Evolutionary conservation across 129 eudicot genomes (phyloP).

Genomic region (Escallonia rubra): DNA sequence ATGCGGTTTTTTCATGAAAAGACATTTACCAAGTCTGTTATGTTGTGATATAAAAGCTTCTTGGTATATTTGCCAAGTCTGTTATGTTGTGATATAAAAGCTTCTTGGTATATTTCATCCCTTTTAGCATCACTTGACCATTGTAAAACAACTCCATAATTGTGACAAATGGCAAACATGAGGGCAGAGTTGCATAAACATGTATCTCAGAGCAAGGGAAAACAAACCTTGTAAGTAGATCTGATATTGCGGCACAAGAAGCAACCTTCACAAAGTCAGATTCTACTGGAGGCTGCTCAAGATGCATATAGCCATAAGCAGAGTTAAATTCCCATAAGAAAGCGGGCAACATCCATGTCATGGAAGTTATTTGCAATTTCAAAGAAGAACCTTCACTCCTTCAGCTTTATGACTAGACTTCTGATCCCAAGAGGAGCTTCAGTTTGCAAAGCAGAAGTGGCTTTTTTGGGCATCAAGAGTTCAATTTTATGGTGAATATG

Average conservation of each 20-base stretch:
- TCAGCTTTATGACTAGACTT: neutral
- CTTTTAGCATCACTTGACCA: too few relatives aligned
- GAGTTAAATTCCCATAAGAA: slow-evolving; percentile 16
- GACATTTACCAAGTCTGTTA: too few relatives aligned
- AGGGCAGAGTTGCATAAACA: neutral
- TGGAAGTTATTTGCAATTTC: neutral
- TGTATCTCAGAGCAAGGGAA: neutral
- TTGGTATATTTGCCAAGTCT: too few relatives aligned
- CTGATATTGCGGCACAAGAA: slow-evolving; percentile 74
- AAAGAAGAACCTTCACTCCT: neutral
- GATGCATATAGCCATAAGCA: slow-evolving; percentile 9
- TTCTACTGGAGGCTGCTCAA: slow-evolving; percentile 51
- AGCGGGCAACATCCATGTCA: neutral
- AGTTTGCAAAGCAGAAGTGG: too few relatives aligned
- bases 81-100: too few relatives aligned
- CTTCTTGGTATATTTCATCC: too few relatives aligned
- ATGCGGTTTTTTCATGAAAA: too few relatives aligned
- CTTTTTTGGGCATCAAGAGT: too few relatives aligned
- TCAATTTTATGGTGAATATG: too few relatives aligned
- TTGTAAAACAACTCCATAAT: too few relatives aligned
- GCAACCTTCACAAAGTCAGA: slow-evolving; percentile 75
- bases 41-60: too few relatives aligned
- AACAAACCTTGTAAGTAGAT: slow-evolving; percentile 70
- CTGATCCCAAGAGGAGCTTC: neutral
- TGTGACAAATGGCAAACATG: too few relatives aligned